Evolutionary conservation across 1,284 basidiomycete species (phyloP), one percentile per base, ranked within the genome.

Genomic region (Ustilago shanxiensis): DNA sequence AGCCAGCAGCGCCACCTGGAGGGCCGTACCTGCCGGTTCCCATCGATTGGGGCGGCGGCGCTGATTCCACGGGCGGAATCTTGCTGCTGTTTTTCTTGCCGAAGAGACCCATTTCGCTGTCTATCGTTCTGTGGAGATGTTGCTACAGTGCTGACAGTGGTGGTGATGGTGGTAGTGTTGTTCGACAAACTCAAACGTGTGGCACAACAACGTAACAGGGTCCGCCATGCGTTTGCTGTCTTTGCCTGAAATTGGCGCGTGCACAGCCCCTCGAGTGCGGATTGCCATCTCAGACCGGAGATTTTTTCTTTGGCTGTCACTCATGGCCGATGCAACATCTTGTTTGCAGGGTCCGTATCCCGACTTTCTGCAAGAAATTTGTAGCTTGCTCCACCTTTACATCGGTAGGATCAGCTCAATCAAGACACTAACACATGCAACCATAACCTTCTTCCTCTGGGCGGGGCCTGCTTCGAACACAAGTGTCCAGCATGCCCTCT

Each of bases 51-150:
- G 65, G 51, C 2, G 69, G 51, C 18, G 64, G 61, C 9, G 58
- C 61, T 44, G 57, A 60, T 37, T 71, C 68, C 29, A 72, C 73
- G 7, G 73, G 53, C 10, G 73, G 73, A 18, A 77, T 72, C 56
- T 72, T 77, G 66, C 51, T 68, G 41, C 63, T 69, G 44, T 58
- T 66, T 41, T 77, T 77, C 60, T 77, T 77, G 35, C 73, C 69
- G 55, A 77, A 77, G 1, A 77, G 59, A 51, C 73, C 73, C 73
- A 77, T 77, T 73, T 45, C 24, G 45, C 35, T 22, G 33, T 31
- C n/a, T n/a, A 22, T 7, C 54, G 8, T 31, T 47, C 16, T 18
- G 20, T 16, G 20, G 41, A 44, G 41, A 29, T 45, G 26, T 10
- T 56, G 54, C 20, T n/a, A 26, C 33, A 29, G 33, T 37, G 33